phyloP scores from a whole-genome alignment of 2,329 filamentous ascomycete species.

The Aspergillus amoenus region DNA sequence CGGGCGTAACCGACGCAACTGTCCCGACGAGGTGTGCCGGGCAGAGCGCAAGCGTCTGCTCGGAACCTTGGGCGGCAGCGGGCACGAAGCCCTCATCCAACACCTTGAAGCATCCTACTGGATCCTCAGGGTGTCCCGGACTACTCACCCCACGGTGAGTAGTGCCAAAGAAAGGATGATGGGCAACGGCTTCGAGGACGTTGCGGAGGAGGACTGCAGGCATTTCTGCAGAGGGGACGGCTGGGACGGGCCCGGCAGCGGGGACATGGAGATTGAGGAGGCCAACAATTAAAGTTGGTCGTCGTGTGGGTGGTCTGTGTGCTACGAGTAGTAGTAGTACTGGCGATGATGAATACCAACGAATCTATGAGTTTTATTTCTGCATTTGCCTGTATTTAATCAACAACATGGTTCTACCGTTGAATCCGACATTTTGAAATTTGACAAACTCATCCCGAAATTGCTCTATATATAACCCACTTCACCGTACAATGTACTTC shows the following conservation, averaged over 20 bases:
- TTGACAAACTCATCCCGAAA: too few relatives aligned
- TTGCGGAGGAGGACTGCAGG: slow-evolving; percentile 24
- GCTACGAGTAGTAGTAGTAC: neutral
- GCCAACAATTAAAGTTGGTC: slow-evolving; percentile 14
- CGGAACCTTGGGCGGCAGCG: slow-evolving; percentile 17
- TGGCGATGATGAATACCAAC: neutral
- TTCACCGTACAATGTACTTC: slow-evolving; percentile 60
- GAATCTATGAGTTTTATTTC: neutral
- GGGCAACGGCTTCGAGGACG: slow-evolving; percentile 30
- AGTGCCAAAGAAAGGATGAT: slow-evolving; percentile 22
- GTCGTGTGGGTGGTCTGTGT: neutral
- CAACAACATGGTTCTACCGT: neutral
- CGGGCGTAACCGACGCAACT: slow-evolving; percentile 25
- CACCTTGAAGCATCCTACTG: slow-evolving; percentile 28
- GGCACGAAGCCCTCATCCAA: slow-evolving; percentile 20
- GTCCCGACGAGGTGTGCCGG: slow-evolving; percentile 25
- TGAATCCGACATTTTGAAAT: too few relatives aligned
- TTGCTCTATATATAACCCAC: neutral
- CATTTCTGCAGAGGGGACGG: slow-evolving; percentile 32
- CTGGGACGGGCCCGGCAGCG: slow-evolving; percentile 33
- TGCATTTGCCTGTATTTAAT: neutral
- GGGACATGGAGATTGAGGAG: slow-evolving; percentile 34
- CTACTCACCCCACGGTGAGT: slow-evolving; percentile 30
- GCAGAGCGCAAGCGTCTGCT: slow-evolving; percentile 22
- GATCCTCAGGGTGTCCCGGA: slow-evolving; percentile 31